These are phyloP conservation scores for Camellia granthamiana DNA, from an alignment of 148 eudicot genomes.

Conservation along the genomic window DNA sequence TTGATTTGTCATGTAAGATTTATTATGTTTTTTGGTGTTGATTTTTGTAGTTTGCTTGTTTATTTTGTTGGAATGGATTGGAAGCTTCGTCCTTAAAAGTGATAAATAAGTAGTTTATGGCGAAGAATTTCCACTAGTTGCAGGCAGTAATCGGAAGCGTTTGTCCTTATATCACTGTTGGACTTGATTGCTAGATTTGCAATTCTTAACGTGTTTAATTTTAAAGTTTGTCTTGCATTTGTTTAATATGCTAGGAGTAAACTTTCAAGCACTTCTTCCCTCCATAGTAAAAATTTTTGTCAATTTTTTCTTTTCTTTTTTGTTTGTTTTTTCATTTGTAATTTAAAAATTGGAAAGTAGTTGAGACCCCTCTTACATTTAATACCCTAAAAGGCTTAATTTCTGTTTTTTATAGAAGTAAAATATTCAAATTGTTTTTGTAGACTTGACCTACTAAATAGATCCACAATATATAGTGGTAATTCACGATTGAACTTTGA, in stretches of 20 bases:
- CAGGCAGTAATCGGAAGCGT: background rate
- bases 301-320: background rate
- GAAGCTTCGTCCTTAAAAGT: background rate
- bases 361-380: too few relatives aligned
- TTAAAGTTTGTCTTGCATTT: background rate
- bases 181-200: background rate
- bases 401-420: background rate
- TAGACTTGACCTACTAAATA: background rate
- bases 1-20: slow-evolving; percentile 83
- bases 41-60: background rate
- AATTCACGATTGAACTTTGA: background rate
- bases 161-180: too few relatives aligned
- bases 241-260: background rate
- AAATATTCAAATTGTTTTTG: background rate
- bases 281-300: background rate
- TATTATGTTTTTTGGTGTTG: background rate
- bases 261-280: background rate
- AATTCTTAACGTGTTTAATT: background rate
- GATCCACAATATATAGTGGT: background rate
- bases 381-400: too few relatives aligned
- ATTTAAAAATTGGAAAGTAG: background rate
- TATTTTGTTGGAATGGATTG: background rate
- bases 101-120: background rate
- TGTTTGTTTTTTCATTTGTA: background rate
- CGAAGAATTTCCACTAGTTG: background rate